phyloP scores from a whole-genome alignment of 108 stramenopile species.

The Aurantiochytrium sp. region DNA sequence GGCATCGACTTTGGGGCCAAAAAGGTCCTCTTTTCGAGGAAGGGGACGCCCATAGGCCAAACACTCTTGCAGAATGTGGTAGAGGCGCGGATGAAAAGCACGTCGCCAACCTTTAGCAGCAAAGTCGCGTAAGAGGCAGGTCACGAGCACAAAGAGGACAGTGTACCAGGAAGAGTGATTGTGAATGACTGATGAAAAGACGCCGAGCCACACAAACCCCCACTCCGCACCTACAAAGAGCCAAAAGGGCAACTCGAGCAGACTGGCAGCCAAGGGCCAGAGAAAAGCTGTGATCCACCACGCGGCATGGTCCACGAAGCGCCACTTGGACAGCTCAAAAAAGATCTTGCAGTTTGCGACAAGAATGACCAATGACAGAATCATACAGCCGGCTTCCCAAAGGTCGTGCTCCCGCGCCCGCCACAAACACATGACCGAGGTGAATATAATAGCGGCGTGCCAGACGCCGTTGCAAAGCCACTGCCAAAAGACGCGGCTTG shows the following conservation, averaged over 20 bases:
- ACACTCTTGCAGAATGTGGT: constrained; percentile 1
- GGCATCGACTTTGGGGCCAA: background rate
- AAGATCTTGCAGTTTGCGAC: constrained; percentile 7
- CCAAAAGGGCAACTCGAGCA: background rate
- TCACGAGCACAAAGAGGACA: background rate
- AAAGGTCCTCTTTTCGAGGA: background rate
- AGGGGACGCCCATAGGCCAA: background rate
- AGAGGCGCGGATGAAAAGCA: background rate
- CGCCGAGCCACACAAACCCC: background rate
- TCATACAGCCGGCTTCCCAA: background rate
- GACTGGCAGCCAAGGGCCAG: background rate
- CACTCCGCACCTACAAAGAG: background rate
- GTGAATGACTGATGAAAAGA: background rate
- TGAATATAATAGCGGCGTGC: background rate
- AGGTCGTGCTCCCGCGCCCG: background rate
- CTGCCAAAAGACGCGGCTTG: background rate
- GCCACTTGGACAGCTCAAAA: background rate
- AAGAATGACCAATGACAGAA: background rate
- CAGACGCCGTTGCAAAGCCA: constrained; percentile 9
- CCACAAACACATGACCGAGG: background rate
- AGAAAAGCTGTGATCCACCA: background rate
- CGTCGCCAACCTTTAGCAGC: background rate
- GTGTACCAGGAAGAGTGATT: background rate
- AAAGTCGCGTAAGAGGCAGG: background rate
- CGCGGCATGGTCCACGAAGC: background rate